Percentiles rank a stretch among this genome's conserved stretches.
Conservation (phyloP, 169 alveolate species). For the Plasmodium vinckei region DNA sequence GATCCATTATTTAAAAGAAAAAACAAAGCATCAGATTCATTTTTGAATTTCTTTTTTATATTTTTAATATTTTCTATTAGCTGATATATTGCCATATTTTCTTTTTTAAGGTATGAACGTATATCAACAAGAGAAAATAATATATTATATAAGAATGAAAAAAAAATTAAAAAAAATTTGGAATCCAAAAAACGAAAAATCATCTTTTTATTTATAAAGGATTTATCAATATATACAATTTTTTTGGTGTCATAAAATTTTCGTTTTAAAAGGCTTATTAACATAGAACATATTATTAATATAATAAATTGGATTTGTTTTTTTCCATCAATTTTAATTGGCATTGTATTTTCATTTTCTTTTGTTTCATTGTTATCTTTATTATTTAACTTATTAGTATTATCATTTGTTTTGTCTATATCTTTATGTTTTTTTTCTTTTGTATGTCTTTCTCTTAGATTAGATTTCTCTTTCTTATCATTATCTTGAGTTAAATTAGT, state of each 20-base stretch:
- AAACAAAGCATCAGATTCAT: constrained; percentile 17
- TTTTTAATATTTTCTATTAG: constrained; percentile 7
- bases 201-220: not conserved
- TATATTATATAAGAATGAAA: constrained; percentile 45
- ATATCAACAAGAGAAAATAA: constrained; percentile 25
- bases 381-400: not conserved
- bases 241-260: constrained; percentile 16
- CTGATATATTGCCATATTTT: constrained; percentile 23
- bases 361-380: not conserved
- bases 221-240: not conserved
- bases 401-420: not conserved
- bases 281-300: constrained; percentile 16
- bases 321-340: not conserved
- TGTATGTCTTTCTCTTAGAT: not conserved
- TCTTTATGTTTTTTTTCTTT: not conserved
- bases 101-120: constrained; percentile 13
- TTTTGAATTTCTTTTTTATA: constrained; percentile 25
- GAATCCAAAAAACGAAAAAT: constrained; percentile 21
- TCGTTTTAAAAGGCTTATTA: constrained; percentile 29
- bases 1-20: constrained; percentile 32
- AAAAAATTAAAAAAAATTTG: constrained; percentile 32
- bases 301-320: constrained; percentile 13
- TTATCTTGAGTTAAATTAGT: not conserved
- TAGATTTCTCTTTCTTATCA: constrained; percentile 1
- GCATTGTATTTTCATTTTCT: not conserved